phyloP scores from a whole-genome alignment of 768 basidiomycete genomes.

The Lentinula sp. region DNA sequence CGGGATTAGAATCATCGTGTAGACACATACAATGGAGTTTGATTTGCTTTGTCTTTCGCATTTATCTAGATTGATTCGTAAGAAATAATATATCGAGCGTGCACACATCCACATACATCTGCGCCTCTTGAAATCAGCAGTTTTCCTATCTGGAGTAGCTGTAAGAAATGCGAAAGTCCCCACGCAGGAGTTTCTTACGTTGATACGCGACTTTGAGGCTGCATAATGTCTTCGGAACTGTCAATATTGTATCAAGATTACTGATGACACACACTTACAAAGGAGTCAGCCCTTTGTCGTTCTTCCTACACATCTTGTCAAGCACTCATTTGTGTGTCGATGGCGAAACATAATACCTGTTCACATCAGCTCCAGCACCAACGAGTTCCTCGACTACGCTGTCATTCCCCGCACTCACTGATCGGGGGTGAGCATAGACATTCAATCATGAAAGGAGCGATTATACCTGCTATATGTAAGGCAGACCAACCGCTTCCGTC shows the following conservation, averaged over 20 bases:
- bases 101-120: slow-evolving; percentile 59
- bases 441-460: slow-evolving; percentile 2
- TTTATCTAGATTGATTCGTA: slow-evolving; percentile 68
- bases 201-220: slow-evolving; percentile 84
- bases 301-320: slow-evolving; percentile 36
- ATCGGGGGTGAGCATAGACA: slow-evolving; percentile 12
- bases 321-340: slow-evolving; percentile 12
- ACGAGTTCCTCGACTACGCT: slow-evolving; percentile 70
- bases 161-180: slow-evolving; percentile 19
- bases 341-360: slow-evolving; percentile 28
- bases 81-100: slow-evolving; percentile 21
- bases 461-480: slow-evolving; percentile 70
- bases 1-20: slow-evolving; percentile 16
- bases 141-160: slow-evolving; percentile 67
- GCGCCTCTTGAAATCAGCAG: slow-evolving; percentile 83
- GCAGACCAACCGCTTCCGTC: slow-evolving; percentile 74
- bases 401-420: slow-evolving; percentile 80
- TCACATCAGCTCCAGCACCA: slow-evolving; percentile 80
- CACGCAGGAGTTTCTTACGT: slow-evolving; percentile 43
- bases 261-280: slow-evolving; percentile 48
- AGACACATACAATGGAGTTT: slow-evolving; percentile 73
- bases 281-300: slow-evolving; percentile 79
- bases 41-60: slow-evolving; percentile 88
- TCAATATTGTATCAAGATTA: slow-evolving; percentile 8
- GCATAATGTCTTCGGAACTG: slow-evolving; percentile 71